Percentiles rank a stretch among this genome's conserved stretches.
phyloP scores from a whole-genome alignment of 2,329 filamentous ascomycete genomes.

The Sarocladium oryzae region DNA sequence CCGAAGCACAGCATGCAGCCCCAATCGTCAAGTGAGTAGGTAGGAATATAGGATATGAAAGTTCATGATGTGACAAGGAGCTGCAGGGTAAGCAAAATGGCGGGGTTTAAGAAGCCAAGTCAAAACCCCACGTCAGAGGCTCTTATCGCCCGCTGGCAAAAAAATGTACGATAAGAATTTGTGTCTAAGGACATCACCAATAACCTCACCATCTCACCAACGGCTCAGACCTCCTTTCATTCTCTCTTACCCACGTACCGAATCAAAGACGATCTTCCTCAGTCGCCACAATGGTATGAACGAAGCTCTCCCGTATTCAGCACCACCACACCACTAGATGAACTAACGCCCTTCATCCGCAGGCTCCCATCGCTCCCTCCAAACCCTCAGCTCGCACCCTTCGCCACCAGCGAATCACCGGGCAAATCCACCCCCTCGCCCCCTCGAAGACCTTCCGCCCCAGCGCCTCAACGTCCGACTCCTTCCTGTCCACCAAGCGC shows the following conservation, averaged over 20 bases:
- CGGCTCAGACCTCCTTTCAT: no score
- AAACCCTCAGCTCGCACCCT: constrained; percentile 54
- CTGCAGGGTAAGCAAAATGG: constrained; percentile 4
- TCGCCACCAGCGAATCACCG: constrained; percentile 43
- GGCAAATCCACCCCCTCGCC: constrained; percentile 41
- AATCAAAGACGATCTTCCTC: no score
- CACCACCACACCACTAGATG: no score
- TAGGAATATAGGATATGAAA: no score
- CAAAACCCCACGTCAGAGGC: not conserved
- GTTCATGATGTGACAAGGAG: no score
- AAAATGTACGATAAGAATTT: constrained; percentile 9
- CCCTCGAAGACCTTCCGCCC: constrained; percentile 47
- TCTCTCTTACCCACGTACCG: no score
- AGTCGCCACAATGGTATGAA: no score
- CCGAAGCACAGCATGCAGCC: no score
- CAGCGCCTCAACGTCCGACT: constrained; percentile 43
- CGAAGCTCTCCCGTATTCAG: no score
- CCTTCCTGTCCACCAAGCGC: constrained; percentile 67
- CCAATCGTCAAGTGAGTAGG: no score
- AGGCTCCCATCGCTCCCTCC: constrained; percentile 27
- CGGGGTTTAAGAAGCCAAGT: not conserved
- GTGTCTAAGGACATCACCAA: not conserved
- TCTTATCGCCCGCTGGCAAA: not conserved
- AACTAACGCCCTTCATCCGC: no score
- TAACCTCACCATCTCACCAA: no score